These are phyloP conservation scores for Sinapis alba DNA, from an alignment of 441 rosid species.

Conservation along the genomic window DNA sequence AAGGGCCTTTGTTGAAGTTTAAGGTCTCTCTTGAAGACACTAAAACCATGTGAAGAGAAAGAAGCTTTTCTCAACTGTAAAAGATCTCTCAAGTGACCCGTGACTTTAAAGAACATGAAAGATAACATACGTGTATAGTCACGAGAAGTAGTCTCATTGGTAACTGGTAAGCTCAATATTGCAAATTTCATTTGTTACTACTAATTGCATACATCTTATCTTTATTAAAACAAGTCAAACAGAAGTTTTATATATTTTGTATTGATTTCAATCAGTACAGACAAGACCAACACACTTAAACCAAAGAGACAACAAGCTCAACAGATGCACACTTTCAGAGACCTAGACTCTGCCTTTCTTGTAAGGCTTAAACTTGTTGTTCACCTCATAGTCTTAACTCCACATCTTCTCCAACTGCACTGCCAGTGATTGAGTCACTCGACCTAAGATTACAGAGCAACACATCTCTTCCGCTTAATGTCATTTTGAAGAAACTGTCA, in stretches of 20 bases:
- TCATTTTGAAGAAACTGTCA: slow-evolving; percentile 82
- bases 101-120: slow-evolving; percentile 37
- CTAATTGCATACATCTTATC: slow-evolving; percentile 28
- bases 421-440: slow-evolving; percentile 36
- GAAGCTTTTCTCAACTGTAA: slow-evolving; percentile 41
- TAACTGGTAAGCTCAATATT: slow-evolving; percentile 13
- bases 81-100: slow-evolving; percentile 43
- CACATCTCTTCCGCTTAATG: slow-evolving; percentile 78
- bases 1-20: slow-evolving; percentile 35
- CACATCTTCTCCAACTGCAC: slow-evolving; percentile 39
- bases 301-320: slow-evolving; percentile 25
- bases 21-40: slow-evolving; percentile 29
- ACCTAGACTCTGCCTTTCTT: slow-evolving; percentile 15
- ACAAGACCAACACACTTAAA: slow-evolving; percentile 30
- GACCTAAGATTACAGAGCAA: slow-evolving; percentile 79
- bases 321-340: slow-evolving; percentile 14
- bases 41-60: slow-evolving; percentile 39
- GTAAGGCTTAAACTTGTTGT: slow-evolving; percentile 8
- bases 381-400: slow-evolving; percentile 27
- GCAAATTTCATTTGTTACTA: slow-evolving; percentile 31
- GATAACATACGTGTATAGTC: slow-evolving; percentile 41
- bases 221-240: slow-evolving; percentile 28
- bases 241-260: background rate
- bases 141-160: slow-evolving; percentile 24
- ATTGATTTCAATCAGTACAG: slow-evolving; percentile 31